Conservation (phyloP, 768 basidiomycete species). For the Coprinellus micaceus region DNA sequence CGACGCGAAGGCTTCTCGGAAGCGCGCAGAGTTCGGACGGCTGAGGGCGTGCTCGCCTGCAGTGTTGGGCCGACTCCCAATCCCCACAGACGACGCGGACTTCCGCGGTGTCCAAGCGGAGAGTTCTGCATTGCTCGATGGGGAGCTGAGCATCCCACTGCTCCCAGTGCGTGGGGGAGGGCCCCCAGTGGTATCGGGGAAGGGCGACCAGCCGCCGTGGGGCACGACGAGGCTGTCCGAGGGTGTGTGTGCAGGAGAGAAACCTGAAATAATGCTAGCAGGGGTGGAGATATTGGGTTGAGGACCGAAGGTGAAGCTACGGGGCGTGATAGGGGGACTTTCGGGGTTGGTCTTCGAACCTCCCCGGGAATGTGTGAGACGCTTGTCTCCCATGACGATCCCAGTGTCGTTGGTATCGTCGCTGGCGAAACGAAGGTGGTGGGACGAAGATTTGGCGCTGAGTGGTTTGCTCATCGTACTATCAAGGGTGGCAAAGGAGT, state of each 20-base stretch:
- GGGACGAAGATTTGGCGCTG: slow-evolving; percentile 27
- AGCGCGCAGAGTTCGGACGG: slow-evolving; percentile 35
- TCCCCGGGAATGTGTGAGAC: slow-evolving; percentile 30
- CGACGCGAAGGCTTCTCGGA: slow-evolving; percentile 56
- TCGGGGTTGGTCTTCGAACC: slow-evolving; percentile 28
- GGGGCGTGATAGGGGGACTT: slow-evolving; percentile 41
- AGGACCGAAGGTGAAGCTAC: slow-evolving; percentile 31
- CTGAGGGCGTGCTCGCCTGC: slow-evolving; percentile 13
- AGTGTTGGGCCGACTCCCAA: slow-evolving; percentile 29
- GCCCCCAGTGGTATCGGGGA: slow-evolving; percentile 19
- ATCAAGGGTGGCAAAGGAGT: neutral
- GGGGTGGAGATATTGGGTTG: slow-evolving; percentile 50
- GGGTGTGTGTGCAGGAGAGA: slow-evolving; percentile 33
- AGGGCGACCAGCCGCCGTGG: slow-evolving; percentile 20
- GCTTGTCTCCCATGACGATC: slow-evolving; percentile 18
- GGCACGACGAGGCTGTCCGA: slow-evolving; percentile 23
- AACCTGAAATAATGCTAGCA: slow-evolving; percentile 43
- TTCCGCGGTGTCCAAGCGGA: slow-evolving; percentile 25
- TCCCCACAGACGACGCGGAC: slow-evolving; percentile 29
- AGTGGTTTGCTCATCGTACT: slow-evolving; percentile 12
- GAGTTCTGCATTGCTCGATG: slow-evolving; percentile 42
- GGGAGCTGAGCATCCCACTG: slow-evolving; percentile 33
- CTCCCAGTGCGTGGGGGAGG: slow-evolving; percentile 21
- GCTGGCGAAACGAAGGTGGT: slow-evolving; percentile 28
- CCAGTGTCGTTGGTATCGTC: slow-evolving; percentile 27